These are phyloP conservation scores for Naganishia liquefaciens DNA, from an alignment of 1,284 basidiomycete genomes.

Conservation along the genomic window DNA sequence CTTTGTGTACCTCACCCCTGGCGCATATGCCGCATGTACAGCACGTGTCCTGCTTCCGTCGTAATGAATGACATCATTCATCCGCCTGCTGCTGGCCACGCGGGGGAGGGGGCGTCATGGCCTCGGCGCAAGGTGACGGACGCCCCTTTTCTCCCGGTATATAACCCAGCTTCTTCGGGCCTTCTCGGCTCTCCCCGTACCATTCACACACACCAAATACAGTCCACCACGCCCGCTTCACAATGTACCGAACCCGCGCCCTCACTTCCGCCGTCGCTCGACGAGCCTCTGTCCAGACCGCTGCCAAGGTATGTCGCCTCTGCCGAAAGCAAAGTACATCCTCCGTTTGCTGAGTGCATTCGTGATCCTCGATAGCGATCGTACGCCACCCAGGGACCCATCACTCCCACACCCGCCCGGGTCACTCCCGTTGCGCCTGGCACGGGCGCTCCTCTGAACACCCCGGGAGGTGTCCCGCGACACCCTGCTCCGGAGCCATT, in stretches of 20 bases:
- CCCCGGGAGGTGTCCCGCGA: constrained; percentile 22
- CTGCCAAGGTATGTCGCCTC: constrained; percentile 21
- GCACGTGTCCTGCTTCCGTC: neutral
- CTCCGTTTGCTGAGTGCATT: neutral
- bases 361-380: neutral
- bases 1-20: too few species aligned
- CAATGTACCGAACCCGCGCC: constrained; percentile 32
- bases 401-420: constrained; percentile 16
- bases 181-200: too few species aligned
- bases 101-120: constrained; percentile 4
- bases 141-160: too few species aligned
- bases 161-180: too few species aligned
- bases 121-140: neutral
- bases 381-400: constrained; percentile 10
- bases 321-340: neutral
- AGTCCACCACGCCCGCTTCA: neutral
- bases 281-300: constrained; percentile 14
- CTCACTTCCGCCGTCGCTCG: constrained; percentile 25
- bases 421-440: constrained; percentile 18
- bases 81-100: too few species aligned
- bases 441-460: constrained; percentile 23
- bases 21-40: too few species aligned
- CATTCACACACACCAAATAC: too few species aligned
- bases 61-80: constrained; percentile 17
- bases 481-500: constrained; percentile 18